phyloP scores from a whole-genome alignment of 2,329 filamentous ascomycete species.

The Fusarium ambrosium region DNA sequence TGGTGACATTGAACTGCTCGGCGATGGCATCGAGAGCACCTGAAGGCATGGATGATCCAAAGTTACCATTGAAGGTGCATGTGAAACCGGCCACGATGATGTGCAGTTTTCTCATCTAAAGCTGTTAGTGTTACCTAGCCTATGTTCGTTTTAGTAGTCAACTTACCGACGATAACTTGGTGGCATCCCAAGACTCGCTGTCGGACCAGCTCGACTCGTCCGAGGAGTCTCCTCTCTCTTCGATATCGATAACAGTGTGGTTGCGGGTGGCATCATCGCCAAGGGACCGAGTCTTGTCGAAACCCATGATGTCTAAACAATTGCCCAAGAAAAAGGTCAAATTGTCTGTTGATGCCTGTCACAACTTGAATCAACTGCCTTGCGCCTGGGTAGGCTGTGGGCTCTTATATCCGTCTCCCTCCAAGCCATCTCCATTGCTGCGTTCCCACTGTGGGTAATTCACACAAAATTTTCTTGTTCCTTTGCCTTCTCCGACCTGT shows the following conservation, averaged over 20 bases:
- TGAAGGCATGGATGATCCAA: slow-evolving; percentile 54
- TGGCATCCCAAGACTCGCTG: slow-evolving; percentile 45
- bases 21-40: slow-evolving; percentile 54
- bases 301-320: slow-evolving; percentile 22
- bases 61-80: slow-evolving; percentile 54
- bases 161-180: slow-evolving; percentile 49
- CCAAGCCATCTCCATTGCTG: slow-evolving; percentile 14
- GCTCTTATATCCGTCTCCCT: slow-evolving; percentile 11
- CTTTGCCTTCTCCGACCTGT: slow-evolving; percentile 13
- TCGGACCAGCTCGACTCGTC: slow-evolving; percentile 39
- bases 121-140: slow-evolving; percentile 10
- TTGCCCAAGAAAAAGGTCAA: neutral
- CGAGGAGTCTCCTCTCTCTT: slow-evolving; percentile 32
- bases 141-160: neutral
- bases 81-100: slow-evolving; percentile 53
- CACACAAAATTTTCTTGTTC: neutral
- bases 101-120: slow-evolving; percentile 49
- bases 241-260: slow-evolving; percentile 5
- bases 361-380: neutral
- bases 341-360: neutral
- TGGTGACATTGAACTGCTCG: slow-evolving; percentile 46
- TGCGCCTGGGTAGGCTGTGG: neutral
- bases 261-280: slow-evolving; percentile 18
- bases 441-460: slow-evolving; percentile 30
- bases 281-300: slow-evolving; percentile 17